Percentiles rank a stretch among this genome's conserved stretches.
Conservation (phyloP, 176 grass and related monocot species). For the Triticum turgidum region DNA sequence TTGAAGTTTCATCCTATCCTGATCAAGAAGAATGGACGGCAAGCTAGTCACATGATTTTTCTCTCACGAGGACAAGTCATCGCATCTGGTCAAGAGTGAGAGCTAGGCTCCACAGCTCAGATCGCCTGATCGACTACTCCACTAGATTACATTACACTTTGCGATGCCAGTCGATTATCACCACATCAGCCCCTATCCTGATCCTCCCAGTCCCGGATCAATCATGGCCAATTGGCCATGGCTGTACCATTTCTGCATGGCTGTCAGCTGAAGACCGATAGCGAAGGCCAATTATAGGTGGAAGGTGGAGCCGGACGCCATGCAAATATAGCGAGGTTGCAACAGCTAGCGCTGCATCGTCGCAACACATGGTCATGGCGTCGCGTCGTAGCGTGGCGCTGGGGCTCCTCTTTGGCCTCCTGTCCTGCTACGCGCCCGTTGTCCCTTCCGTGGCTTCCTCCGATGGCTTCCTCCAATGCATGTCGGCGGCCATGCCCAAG, state of each 20-base stretch:
- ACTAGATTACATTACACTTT: too few relatives aligned
- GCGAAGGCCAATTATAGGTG: neutral
- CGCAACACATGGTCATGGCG: too few relatives aligned
- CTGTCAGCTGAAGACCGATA: neutral
- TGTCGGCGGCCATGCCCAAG: slow-evolving; percentile 16
- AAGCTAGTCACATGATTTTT: too few relatives aligned
- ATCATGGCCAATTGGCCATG: neutral
- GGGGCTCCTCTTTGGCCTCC: neutral
- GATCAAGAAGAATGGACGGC: too few relatives aligned
- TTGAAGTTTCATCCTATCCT: too few relatives aligned
- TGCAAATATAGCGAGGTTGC: neutral
- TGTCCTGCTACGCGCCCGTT: neutral
- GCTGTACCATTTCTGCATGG: neutral
- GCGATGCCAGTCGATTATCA: too few relatives aligned
- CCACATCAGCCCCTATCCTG: too few relatives aligned
- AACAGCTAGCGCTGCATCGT: neutral
- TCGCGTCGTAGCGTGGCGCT: neutral
- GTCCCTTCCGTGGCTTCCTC: slow-evolving; percentile 20
- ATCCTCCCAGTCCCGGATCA: too few relatives aligned
- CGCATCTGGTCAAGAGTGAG: too few relatives aligned
- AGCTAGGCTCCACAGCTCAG: too few relatives aligned
- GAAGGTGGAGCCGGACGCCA: neutral
- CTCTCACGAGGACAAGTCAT: too few relatives aligned
- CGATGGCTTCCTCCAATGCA: slow-evolving; percentile 46
- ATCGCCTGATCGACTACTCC: too few relatives aligned